Base-by-base conservation (phyloP, 2,329 filamentous ascomycete genomes). In the Colletotrichum sp. region DNA sequence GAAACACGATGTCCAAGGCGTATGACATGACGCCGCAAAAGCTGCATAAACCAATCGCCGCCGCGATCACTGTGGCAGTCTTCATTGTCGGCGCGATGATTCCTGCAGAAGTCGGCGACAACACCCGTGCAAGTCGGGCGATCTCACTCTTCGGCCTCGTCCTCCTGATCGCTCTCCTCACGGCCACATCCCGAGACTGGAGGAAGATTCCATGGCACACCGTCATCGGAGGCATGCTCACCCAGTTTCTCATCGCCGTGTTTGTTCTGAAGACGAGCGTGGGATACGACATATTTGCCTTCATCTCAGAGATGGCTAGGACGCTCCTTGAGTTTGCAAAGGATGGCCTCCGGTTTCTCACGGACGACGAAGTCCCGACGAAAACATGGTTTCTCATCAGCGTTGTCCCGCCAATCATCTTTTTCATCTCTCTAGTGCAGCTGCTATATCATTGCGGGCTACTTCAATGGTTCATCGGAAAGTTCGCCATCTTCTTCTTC, bases 401-500 rank as follows among this genome's bases (percentile, higher is more conserved):
- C 60, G 93, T 95, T 67, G 87, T 95, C 18, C 93, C 93, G 0
- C 90, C 93, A 68, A 94, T 95, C 82, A 93, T 95, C 83, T 95
- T 95, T 88, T 95, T 95, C 89, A 92, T 95, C 62, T 89, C 94
- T 2, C 87, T 95, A 15, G 93, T 95, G 8, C 92, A 95, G 82
- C 88, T 95, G 2, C 83, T 94, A 39, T 95, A 93, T 85, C 93
- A 95, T 86, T 89, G 89, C 80, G 92, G 92, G 4, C 84, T 93
- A 30, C 86, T 95, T 59, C 94, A 95, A 84, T 95, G 94, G 93
- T 93, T 93, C 83, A 89, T 95, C 78, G 88, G 88, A 76, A 95
- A 95, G 80, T 94, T 95, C 80, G 93, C 94, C 71, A 88, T 90
- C 55, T 93, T 95, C 86, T 95, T 95, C 89, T 95, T 94, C 89